Base-by-base conservation (phyloP, 345 rosid species). In the Aegle marmelos region DNA sequence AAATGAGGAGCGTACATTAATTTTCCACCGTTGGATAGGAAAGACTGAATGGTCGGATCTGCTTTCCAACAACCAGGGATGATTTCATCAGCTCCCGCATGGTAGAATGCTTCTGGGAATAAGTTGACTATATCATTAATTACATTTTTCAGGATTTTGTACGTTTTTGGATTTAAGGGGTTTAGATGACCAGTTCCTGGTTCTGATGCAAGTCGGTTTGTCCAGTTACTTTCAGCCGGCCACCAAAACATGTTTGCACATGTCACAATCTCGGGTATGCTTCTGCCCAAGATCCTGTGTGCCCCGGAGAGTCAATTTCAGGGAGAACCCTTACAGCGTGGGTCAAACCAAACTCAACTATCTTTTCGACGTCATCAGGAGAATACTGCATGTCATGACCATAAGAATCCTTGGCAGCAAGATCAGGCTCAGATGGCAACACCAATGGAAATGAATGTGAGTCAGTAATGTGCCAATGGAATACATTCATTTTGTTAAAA, bases 161-260 rank as follows among this genome's bases (percentile, higher is more conserved):
- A 93, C 64, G 99, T 91, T 73, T 89, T 88, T 9, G 93, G 90
- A 74, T 64, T 90, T 74, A 93, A 79, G 1, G 97, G 98, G 71
- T 95, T 95, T 73, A 95, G 89, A 24, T 95, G 99, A 64, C 98
- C 99, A 5, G 95, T 84, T 76, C 93, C 97, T 0, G 99, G 99
- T 78, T 95, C 94, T 14, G 97, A 78, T 73, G 98, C 96, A 48
- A 93, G 82, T 70, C 92, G 83, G 30, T 92, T 93, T 0, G 65
- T 75, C 97, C 93, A 89, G 21, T 74, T 63, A 64, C 73, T 78
- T 25, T 86, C 91, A 22, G 89, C 87, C 9, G 96, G 96, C 90
- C 85, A 92, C 99, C 96, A 93, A 69, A 91, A 91, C 97, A 89
- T 92, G 87, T 95, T 87, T 53, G 90, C 92, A 24, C 96, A 92